Evolutionary conservation across 202 grass and related monocot species (phyloP), one percentile per base, ranked within the genome.

Genomic region (Thinopyrum obtusiflorum): DNA sequence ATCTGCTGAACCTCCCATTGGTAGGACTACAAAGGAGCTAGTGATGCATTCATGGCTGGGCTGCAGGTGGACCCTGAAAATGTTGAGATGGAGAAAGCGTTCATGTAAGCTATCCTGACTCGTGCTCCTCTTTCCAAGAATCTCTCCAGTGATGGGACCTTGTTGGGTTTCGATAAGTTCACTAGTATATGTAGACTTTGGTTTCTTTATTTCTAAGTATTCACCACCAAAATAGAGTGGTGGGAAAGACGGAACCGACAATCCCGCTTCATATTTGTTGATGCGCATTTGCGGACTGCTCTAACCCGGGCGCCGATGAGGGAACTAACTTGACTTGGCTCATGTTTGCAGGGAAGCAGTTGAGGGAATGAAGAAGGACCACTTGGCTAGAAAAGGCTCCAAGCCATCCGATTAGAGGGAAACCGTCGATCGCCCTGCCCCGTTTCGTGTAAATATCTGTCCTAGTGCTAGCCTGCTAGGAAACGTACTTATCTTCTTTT

Each of bases 291-390:
- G 29, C 29, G 29, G 29, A 31, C 29, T 31, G 29, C 29, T 31
- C 37, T 23, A 70, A 23, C 23, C 35, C 35, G 23, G 35, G 68
- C 35, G 9, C 18, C 4, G 12, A 73, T 42, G 31, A 44, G 20
- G 20, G 35, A 35, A 42, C n/a, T 71, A 7, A 37, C 35, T 35
- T 35, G 33, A 70, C 39, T 42, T 5, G 14, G 68, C 44, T 73
- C 32, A 21, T 7, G 3, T 26, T 78, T 29, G 33, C 83, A 85
- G 83, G 83, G 83, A 68, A 11, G 74, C 74, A 11, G 44, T 68
- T 70, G 74, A 85, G 47, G 83, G 33, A 11, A 69, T 79, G 83
- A 85, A 85, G 20, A 68, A 57, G 24, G 63, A 61, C 24, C 74
- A 61, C 77, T 49, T 69, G 8, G 23, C 42, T 68, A 68, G 15